Conservation (phyloP, 2,329 filamentous ascomycete species). For the Nectriaceae sp. region DNA sequence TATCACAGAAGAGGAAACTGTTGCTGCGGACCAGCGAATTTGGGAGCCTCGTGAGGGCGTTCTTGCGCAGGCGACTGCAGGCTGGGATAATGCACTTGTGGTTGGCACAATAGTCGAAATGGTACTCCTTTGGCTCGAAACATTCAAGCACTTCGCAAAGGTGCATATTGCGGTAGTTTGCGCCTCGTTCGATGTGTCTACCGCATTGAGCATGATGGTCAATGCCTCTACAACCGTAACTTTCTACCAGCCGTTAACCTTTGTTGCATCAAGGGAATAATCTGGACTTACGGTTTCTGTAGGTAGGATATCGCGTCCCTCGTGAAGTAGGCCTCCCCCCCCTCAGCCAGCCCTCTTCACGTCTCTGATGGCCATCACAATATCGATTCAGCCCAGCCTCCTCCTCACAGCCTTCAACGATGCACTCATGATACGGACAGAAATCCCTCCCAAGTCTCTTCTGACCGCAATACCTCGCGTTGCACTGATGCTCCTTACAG, state of each 20-base stretch:
- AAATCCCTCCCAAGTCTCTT: constrained; percentile 20
- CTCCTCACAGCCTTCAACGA: constrained; percentile 23
- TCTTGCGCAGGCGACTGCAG: constrained; percentile 14
- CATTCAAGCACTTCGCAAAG: constrained; percentile 26
- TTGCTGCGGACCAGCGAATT: background rate
- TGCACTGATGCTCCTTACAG: constrained; percentile 31
- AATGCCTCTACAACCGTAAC: constrained; percentile 7
- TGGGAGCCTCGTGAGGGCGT: background rate
- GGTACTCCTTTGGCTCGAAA: constrained; percentile 8
- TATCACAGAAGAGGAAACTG: constrained; percentile 17
- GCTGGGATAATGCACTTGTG: constrained; percentile 19
- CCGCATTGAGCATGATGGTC: constrained; percentile 13
- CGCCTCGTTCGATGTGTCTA: constrained; percentile 8
- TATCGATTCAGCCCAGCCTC: constrained; percentile 21
- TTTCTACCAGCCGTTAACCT: background rate
- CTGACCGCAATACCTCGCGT: constrained; percentile 21
- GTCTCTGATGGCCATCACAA: constrained; percentile 24
- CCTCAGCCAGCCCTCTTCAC: constrained; percentile 7
- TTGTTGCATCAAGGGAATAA: background rate
- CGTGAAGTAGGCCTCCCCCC: constrained; percentile 11
- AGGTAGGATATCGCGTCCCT: constrained; percentile 14
- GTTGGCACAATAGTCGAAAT: constrained; percentile 19
- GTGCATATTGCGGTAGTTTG: constrained; percentile 21
- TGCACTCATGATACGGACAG: constrained; percentile 31
- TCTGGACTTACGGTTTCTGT: constrained; percentile 26